Percentiles rank a stretch among this genome's conserved stretches.
These are phyloP conservation scores for Podospora sp. DNA, from an alignment of 495 filamentous ascomycete species.

Conservation along the genomic window DNA sequence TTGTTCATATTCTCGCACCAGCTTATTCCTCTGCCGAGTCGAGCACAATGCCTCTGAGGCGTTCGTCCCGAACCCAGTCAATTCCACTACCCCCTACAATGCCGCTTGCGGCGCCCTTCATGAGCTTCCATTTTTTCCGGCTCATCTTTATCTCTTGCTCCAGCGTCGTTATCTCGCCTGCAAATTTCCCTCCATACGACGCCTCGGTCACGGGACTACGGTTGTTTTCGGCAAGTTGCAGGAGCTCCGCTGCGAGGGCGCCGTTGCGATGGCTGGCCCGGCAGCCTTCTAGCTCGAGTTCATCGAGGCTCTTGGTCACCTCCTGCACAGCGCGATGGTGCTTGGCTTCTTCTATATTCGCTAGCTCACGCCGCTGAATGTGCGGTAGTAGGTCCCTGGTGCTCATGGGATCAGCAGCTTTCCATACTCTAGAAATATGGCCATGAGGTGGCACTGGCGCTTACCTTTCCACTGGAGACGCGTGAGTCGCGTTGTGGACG, in stretches of 20 bases:
- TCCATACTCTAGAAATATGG: background rate
- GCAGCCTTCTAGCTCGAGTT: constrained; percentile 59
- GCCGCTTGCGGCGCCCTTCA: constrained; percentile 74
- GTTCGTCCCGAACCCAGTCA: constrained; percentile 75
- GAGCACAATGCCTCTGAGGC: constrained; percentile 71
- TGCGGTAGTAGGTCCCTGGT: constrained; percentile 65
- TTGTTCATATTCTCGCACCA: constrained; percentile 1
- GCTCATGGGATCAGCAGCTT: background rate
- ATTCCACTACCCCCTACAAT: constrained; percentile 81
- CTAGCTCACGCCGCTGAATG: constrained; percentile 66
- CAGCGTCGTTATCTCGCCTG: constrained; percentile 53
- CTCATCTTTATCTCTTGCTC: constrained; percentile 59
- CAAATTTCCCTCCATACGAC: constrained; percentile 53
- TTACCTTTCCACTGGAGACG: constrained; percentile 72
- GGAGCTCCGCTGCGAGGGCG: constrained; percentile 59
- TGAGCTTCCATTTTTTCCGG: constrained; percentile 66
- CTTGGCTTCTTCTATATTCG: constrained; percentile 61
- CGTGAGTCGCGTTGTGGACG: constrained; percentile 66
- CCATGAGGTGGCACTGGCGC: background rate
- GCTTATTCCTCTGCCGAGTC: constrained; percentile 57
- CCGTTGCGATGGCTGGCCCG: constrained; percentile 60
- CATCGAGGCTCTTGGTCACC: constrained; percentile 51
- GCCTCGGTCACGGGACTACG: constrained; percentile 51
- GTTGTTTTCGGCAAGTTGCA: constrained; percentile 62
- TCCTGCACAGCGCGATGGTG: constrained; percentile 54